A percentile compares a stretch with the other conserved stretches of the same genome.
Evolutionary conservation across 2,329 filamentous ascomycete genomes (phyloP).

Genomic region (Stagonosporopsis tanaceti): DNA sequence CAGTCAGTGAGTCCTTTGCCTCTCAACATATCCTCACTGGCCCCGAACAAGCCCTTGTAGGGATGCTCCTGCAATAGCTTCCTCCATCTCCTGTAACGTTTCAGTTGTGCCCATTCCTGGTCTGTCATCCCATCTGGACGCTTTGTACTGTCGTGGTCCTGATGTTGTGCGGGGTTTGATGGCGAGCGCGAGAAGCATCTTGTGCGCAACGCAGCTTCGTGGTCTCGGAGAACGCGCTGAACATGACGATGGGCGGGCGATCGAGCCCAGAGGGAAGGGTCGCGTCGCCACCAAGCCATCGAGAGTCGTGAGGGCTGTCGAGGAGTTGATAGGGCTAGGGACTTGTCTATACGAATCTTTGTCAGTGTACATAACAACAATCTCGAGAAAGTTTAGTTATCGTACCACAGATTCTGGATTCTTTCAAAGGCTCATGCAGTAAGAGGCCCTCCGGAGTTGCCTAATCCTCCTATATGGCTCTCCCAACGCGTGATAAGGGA

Average conservation of each 20-base stretch:
- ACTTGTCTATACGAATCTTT: not conserved
- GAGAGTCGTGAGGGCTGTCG: not conserved
- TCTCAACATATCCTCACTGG: conserved; percentile 45
- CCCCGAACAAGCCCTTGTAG: conserved; percentile 55
- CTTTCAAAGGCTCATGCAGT: not conserved
- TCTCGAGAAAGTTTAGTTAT: too few relatives aligned
- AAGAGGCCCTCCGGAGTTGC: conserved; percentile 3
- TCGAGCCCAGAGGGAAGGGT: conserved; percentile 33
- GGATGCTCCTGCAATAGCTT: conserved; percentile 50
- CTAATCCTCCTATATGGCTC: not conserved
- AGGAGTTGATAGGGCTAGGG: not conserved
- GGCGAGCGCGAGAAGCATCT: conserved; percentile 42
- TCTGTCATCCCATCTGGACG: conserved; percentile 37
- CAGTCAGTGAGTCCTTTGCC: conserved; percentile 43
- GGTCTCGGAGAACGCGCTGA: conserved; percentile 33
- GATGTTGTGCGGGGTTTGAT: conserved; percentile 28
- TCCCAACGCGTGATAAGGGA: not conserved
- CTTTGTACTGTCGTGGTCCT: conserved; percentile 27
- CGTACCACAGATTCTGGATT: not conserved
- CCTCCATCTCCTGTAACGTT: conserved; percentile 41
- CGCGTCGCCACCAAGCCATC: conserved; percentile 38
- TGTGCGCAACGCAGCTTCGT: conserved; percentile 33
- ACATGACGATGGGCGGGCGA: conserved; percentile 34
- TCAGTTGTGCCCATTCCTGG: conserved; percentile 42
- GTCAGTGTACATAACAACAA: not conserved